Evolutionary conservation across 2,329 filamentous ascomycete genomes (phyloP), one percentile per base, ranked within the genome.

Genomic region (Exutisphaerella laricina): DNA sequence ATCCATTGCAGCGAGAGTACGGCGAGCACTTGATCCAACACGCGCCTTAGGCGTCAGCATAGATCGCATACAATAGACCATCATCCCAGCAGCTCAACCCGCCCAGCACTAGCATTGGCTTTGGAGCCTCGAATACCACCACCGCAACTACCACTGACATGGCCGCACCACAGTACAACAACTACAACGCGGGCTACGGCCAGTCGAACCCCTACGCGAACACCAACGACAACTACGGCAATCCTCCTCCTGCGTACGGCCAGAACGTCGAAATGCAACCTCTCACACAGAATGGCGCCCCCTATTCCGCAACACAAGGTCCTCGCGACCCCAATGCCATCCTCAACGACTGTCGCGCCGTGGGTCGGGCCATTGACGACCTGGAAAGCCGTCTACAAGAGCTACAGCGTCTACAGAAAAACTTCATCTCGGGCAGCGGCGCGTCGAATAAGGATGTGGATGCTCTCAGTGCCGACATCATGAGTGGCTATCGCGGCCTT

Each of bases 321-420:
- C 48, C 60, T 48, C 59, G 67, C 55, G 79, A 88, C 64, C 80
- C 84, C 31, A 88, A 87, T 62, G 78, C 78, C 43, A 84, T 94
- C 54, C 76, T 96, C 47, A 87, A 94, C 69, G 84, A 92, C 64
- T 92, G 87, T 69, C 78, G 80, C 46, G 80, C 86, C 33, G 84
- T 96, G 62, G 84, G 88, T 63, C 73, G 78, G 46, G 84, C 82
- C 30, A 85, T 96, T 58, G 77, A 85, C 50, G 73, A 80, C 45
- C 79, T 96, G 58, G 80, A 88, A 59, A 68, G 69, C 49, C 85
- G 85, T 57, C 77, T 94, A 23, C 74, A 80, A 52, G 77, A 84
- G 59, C 78, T 95, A 35, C 78, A 80, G 57, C 75, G 74, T 63
- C 73, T 87, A 26, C 85, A 90, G 60, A 75, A 80, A 50, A 78